Conservation (phyloP, 805 yeast genomes). For the Naumovozyma castellii region DNA sequence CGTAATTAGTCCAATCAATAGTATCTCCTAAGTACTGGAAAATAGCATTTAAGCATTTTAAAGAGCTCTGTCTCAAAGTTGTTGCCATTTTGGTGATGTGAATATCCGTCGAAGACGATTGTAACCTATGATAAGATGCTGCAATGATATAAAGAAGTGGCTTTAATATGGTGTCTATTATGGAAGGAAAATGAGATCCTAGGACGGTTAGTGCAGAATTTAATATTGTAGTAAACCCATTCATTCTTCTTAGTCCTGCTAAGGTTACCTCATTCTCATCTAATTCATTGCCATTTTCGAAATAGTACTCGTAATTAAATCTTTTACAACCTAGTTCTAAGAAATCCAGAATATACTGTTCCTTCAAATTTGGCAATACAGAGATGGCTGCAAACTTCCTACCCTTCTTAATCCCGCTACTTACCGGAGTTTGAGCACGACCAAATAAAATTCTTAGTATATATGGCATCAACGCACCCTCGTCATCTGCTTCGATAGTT, state of each 20-base stretch:
- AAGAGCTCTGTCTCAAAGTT: slow-evolving; percentile 55
- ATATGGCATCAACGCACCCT: slow-evolving; percentile 53
- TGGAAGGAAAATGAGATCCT: slow-evolving; percentile 45
- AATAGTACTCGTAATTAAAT: slow-evolving; percentile 34
- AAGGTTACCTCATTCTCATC: slow-evolving; percentile 22
- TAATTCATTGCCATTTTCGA: slow-evolving; percentile 18
- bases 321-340: slow-evolving; percentile 52
- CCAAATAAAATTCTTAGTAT: slow-evolving; percentile 77
- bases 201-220: slow-evolving; percentile 32
- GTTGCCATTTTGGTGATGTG: slow-evolving; percentile 40
- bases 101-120: slow-evolving; percentile 11
- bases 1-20: slow-evolving; percentile 48
- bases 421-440: slow-evolving; percentile 60
- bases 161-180: slow-evolving; percentile 41
- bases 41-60: slow-evolving; percentile 51
- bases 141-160: slow-evolving; percentile 51
- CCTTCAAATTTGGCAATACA: slow-evolving; percentile 47
- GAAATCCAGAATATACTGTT: slow-evolving; percentile 47
- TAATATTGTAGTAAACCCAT: slow-evolving; percentile 51
- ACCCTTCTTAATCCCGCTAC: slow-evolving; percentile 63
- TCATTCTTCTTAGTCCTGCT: slow-evolving; percentile 38
- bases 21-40: slow-evolving; percentile 43
- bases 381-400: slow-evolving; percentile 63
- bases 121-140: slow-evolving; percentile 40
- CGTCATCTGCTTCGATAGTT: slow-evolving; percentile 53